These are phyloP conservation scores for Tuber brumale DNA, from an alignment of 495 filamentous ascomycete genomes.

Conservation along the genomic window DNA sequence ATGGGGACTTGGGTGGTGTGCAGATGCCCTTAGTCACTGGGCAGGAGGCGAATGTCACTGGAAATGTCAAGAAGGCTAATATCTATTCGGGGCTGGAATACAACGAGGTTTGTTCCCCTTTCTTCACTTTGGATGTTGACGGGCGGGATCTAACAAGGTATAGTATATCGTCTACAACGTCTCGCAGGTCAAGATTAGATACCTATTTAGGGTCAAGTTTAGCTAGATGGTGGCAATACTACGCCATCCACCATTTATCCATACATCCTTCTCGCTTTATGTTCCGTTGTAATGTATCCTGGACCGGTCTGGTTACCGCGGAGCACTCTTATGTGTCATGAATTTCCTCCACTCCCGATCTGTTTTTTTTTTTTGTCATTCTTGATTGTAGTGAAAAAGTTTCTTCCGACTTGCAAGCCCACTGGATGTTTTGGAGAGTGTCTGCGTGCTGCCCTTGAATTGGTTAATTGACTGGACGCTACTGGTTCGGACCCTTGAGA, in stretches of 20 bases:
- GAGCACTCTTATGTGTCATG: neutral
- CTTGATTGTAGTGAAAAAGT: neutral
- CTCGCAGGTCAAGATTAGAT: constrained; percentile 67
- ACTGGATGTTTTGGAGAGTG: neutral
- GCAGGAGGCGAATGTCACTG: constrained; percentile 22
- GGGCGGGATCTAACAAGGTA: constrained; percentile 5
- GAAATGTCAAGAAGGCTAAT: constrained; percentile 21
- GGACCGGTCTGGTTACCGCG: neutral
- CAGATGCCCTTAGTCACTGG: constrained; percentile 48
- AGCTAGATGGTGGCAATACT: neutral
- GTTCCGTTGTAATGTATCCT: neutral
- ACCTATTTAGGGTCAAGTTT: constrained; percentile 64
- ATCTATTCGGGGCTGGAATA: constrained; percentile 46
- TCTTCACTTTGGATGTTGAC: neutral
- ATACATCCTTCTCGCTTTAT: neutral
- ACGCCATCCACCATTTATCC: neutral
- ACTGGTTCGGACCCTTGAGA: neutral
- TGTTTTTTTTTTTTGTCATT: neutral
- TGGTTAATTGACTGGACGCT: neutral
- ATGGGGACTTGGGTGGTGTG: constrained; percentile 58
- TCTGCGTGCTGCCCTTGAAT: neutral
- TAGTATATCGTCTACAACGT: constrained; percentile 75
- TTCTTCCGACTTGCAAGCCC: neutral
- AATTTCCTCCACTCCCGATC: neutral
- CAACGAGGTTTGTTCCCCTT: constrained; percentile 48